phyloP scores from a whole-genome alignment of 139 green algal genomes.

The Coccomyxa sp. region DNA sequence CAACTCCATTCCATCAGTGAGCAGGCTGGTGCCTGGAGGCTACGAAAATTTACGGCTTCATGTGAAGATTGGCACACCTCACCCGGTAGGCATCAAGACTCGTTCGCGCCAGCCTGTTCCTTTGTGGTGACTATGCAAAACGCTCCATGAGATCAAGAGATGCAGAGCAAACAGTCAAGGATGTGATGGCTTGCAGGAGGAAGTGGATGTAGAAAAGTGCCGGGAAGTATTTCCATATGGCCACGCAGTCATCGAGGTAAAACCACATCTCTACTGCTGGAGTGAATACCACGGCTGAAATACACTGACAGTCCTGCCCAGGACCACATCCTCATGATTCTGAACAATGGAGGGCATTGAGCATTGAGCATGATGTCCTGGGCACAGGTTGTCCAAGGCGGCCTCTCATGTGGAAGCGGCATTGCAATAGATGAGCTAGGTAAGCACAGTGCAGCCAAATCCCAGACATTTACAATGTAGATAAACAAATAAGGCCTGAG shows the following conservation, averaged over 20 bases:
- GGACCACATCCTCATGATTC: not conserved
- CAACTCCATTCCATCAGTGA: slow-evolving; percentile 39
- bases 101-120: not conserved
- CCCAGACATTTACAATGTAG: not conserved
- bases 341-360: not conserved
- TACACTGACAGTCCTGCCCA: not conserved
- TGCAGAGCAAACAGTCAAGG: no score
- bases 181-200: slow-evolving; percentile 7
- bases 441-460: not conserved
- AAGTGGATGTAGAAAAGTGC: slow-evolving; percentile 23
- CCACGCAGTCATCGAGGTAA: slow-evolving; percentile 17
- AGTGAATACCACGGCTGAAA: not conserved
- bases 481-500: no score
- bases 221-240: slow-evolving; percentile 43
- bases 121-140: no score
- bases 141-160: no score
- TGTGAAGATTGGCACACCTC: slow-evolving; percentile 39
- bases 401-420: slow-evolving; percentile 22
- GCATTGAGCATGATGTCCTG: not conserved
- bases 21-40: slow-evolving; percentile 36
- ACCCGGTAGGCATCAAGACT: not conserved
- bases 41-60: slow-evolving; percentile 36
- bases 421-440: slow-evolving; percentile 27
- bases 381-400: slow-evolving; percentile 23
- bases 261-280: not conserved